Evolutionary conservation across 495 filamentous ascomycete species (phyloP).

Genomic region (Daldinia bambusicola): DNA sequence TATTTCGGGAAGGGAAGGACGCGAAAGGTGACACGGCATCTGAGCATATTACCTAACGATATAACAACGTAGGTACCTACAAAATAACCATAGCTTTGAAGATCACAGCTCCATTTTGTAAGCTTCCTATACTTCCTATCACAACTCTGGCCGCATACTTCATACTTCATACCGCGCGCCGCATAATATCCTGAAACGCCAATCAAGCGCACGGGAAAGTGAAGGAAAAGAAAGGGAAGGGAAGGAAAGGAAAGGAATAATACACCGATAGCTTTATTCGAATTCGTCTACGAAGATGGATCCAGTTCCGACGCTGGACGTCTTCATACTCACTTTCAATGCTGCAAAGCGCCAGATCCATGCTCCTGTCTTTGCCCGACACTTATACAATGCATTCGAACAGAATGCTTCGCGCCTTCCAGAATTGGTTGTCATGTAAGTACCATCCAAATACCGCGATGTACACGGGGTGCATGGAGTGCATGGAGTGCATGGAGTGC

Average conservation of each 20-base stretch:
- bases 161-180: too few relatives aligned
- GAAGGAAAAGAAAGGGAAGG: too few relatives aligned
- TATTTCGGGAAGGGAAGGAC: background rate
- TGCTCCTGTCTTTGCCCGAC: slow-evolving; percentile 69
- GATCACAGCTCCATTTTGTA: slow-evolving; percentile 6
- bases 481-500: background rate
- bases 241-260: background rate
- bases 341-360: slow-evolving; percentile 77
- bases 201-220: background rate
- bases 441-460: slow-evolving; percentile 14
- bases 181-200: background rate
- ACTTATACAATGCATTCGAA: slow-evolving; percentile 76
- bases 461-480: background rate
- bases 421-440: slow-evolving; percentile 72
- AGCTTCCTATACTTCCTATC: too few relatives aligned
- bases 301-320: slow-evolving; percentile 51
- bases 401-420: slow-evolving; percentile 62
- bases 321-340: slow-evolving; percentile 91
- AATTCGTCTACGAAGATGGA: slow-evolving; percentile 21
- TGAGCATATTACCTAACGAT: too few relatives aligned
- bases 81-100: background rate
- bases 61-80: too few relatives aligned
- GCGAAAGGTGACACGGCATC: background rate
- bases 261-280: background rate
- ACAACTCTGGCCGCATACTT: background rate